phyloP scores from a whole-genome alignment of 129 eudicot species.

The Deinandra increscens region DNA sequence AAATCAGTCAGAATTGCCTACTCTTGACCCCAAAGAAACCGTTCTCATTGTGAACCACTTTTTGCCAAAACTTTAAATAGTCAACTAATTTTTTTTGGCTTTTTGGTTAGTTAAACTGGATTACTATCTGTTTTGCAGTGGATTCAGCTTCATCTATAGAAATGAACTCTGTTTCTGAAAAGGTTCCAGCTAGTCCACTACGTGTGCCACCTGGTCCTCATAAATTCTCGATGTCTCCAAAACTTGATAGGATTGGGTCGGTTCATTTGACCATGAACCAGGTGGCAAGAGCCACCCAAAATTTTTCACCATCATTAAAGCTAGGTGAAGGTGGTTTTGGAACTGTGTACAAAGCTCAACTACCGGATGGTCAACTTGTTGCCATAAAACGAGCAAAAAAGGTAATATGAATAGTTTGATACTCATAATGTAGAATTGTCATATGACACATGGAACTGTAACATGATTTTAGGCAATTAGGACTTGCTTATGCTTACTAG shows the following conservation, averaged over 20 bases:
- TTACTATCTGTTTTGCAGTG: conserved; percentile 43
- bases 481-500: background rate
- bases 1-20: background rate
- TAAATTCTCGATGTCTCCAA: conserved; percentile 81
- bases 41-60: background rate
- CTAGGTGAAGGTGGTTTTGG: conserved; percentile 97
- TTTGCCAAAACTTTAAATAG: background rate
- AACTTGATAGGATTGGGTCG: conserved; percentile 67
- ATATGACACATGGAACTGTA: background rate
- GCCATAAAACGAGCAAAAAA: conserved; percentile 90
- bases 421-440: background rate
- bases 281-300: conserved; percentile 72
- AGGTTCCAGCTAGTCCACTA: conserved; percentile 58
- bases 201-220: conserved; percentile 86
- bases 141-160: conserved; percentile 72
- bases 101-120: conserved; percentile 17
- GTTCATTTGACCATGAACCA: conserved; percentile 76
- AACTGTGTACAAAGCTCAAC: conserved; percentile 78
- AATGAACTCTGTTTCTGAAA: conserved; percentile 56
- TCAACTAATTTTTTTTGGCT: background rate
- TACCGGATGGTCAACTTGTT: conserved; percentile 72
- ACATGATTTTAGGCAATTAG: background rate
- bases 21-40: background rate
- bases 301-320: conserved; percentile 61
- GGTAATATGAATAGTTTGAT: conserved; percentile 42